Conservation (phyloP, 129 eudicot genomes). For the Artemisia tridentata region DNA sequence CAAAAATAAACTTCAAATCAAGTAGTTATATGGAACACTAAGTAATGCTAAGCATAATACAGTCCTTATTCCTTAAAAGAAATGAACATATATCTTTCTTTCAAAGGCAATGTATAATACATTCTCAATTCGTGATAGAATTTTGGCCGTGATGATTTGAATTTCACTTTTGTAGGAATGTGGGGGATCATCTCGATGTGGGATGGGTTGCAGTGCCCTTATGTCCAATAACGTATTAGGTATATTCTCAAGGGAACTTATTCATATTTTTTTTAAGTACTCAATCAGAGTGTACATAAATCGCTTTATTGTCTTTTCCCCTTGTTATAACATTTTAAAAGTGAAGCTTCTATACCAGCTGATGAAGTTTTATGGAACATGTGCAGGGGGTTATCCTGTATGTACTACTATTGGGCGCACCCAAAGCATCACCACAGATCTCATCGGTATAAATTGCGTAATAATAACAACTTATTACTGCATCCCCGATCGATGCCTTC, state of each 20-base stretch:
- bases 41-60: neutral
- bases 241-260: constrained; percentile 25
- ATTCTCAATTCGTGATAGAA: constrained; percentile 1
- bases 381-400: constrained; percentile 76
- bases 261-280: neutral
- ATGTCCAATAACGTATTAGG: constrained; percentile 57
- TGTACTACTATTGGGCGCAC: constrained; percentile 68
- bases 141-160: constrained; percentile 19
- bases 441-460: constrained; percentile 46
- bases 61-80: neutral
- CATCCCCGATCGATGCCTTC: neutral
- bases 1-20: neutral
- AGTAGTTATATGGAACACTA: neutral
- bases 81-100: neutral
- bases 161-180: constrained; percentile 54
- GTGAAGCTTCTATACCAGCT: constrained; percentile 11
- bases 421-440: constrained; percentile 49
- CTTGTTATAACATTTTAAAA: neutral
- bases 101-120: constrained; percentile 2
- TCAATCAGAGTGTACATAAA: neutral
- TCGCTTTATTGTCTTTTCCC: neutral
- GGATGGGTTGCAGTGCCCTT: constrained; percentile 95
- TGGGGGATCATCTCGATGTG: constrained; percentile 80
- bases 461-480: neutral
- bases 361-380: constrained; percentile 8